Evolutionary conservation across 257 asterid genomes (phyloP).

Genomic region (Nicotiana otophora): DNA sequence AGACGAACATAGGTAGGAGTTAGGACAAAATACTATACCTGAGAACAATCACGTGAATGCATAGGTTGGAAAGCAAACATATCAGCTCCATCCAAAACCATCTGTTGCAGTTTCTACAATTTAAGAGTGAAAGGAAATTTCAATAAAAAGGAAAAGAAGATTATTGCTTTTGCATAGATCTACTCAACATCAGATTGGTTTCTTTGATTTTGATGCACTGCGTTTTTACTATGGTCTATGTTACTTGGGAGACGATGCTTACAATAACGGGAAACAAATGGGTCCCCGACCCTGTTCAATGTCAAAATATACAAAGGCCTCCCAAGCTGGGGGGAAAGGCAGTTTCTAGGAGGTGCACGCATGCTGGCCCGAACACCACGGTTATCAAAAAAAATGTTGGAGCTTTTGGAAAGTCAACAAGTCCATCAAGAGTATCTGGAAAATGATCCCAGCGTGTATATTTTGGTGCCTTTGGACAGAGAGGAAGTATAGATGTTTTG

Average conservation of each 20-base stretch:
- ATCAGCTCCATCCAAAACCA: slow-evolving; percentile 73
- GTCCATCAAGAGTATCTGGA: too few species aligned
- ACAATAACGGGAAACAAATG: background rate
- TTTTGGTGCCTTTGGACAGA: too few species aligned
- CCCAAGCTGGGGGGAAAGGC: background rate
- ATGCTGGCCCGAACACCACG: too few species aligned
- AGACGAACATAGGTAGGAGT: background rate
- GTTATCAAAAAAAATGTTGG: too few species aligned
- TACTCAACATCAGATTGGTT: background rate
- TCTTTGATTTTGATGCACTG: background rate
- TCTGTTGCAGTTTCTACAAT: slow-evolving; percentile 66
- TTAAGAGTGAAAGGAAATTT: slow-evolving; percentile 11
- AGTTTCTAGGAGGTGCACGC: background rate
- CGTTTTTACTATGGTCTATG: background rate
- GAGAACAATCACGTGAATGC: slow-evolving; percentile 87
- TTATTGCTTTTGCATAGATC: slow-evolving; percentile 4
- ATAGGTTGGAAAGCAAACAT: slow-evolving; percentile 79
- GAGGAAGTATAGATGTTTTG: too few species aligned
- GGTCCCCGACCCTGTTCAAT: background rate
- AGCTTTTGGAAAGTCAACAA: too few species aligned
- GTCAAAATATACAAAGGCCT: background rate
- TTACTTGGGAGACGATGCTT: background rate
- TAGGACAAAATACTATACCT: slow-evolving; percentile 40
- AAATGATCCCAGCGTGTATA: too few species aligned
- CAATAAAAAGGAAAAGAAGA: slow-evolving; percentile 3